phyloP scores from a whole-genome alignment of 2,329 filamentous ascomycete species.

The Fusarium sulawesiense region DNA sequence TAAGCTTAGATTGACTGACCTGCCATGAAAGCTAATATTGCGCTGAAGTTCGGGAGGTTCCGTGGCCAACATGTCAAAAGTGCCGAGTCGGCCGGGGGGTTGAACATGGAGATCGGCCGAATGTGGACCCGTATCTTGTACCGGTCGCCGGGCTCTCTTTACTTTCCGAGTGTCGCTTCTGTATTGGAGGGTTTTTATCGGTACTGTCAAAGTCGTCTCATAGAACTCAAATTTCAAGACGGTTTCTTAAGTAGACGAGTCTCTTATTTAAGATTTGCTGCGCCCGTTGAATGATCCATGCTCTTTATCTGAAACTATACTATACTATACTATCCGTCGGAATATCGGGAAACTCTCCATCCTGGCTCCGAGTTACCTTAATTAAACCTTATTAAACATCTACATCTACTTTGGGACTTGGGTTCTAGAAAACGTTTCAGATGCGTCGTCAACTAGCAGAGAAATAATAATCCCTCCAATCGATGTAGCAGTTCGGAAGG shows the following conservation, averaged over 20 bases:
- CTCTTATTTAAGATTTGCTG: neutral
- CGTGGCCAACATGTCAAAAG: neutral
- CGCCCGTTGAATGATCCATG: constrained; percentile 10
- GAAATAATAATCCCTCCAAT: constrained; percentile 35
- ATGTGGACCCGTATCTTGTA: neutral
- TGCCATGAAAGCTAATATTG: neutral
- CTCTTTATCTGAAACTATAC: constrained; percentile 13
- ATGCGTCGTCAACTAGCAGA: neutral
- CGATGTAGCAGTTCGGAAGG: neutral
- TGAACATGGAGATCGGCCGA: neutral
- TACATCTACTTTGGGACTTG: constrained; percentile 9
- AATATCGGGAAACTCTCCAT: constrained; percentile 4
- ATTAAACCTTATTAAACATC: constrained; percentile 33
- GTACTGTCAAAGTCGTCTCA: neutral
- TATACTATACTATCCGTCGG: neutral
- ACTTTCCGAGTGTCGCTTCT: neutral
- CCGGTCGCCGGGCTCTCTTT: neutral
- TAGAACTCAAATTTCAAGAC: neutral
- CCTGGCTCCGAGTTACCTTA: constrained; percentile 21
- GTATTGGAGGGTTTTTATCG: too few species aligned
- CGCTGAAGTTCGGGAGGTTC: neutral
- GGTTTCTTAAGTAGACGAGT: neutral
- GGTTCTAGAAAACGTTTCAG: constrained; percentile 39
- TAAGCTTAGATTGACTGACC: constrained; percentile 1
- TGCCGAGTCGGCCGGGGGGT: neutral